phyloP scores from a whole-genome alignment of 2,329 filamentous ascomycete species.

The Thelonectria discophora region DNA sequence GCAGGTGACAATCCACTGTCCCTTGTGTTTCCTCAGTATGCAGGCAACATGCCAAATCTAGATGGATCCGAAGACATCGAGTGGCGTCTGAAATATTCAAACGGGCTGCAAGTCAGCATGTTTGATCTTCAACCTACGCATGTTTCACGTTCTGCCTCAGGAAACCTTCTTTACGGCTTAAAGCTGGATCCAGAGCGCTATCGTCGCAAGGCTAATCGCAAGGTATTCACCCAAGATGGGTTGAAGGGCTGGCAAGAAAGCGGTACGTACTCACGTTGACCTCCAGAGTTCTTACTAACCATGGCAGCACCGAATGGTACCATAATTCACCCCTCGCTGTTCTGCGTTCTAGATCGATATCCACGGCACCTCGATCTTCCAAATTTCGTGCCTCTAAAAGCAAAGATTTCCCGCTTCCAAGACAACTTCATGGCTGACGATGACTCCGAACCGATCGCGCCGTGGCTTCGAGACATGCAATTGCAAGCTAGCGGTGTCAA shows the following conservation, averaged over 20 bases:
- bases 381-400: conserved; percentile 30
- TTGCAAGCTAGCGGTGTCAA: conserved; percentile 39
- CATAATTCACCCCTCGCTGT: conserved; percentile 37
- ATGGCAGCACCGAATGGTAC: conserved; percentile 29
- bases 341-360: conserved; percentile 38
- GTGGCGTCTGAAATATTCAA: conserved; percentile 34
- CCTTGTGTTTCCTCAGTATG: conserved; percentile 37
- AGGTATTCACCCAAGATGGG: conserved; percentile 21
- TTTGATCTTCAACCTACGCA: conserved; percentile 39
- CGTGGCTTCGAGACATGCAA: conserved; percentile 38
- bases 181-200: conserved; percentile 35
- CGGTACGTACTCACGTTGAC: conserved; percentile 11
- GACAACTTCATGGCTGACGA: conserved; percentile 27
- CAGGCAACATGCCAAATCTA: conserved; percentile 32
- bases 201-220: conserved; percentile 27
- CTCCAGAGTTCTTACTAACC: not conserved
- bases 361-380: conserved; percentile 34
- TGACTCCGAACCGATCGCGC: conserved; percentile 15
- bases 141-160: conserved; percentile 9
- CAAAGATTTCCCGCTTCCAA: conserved; percentile 34
- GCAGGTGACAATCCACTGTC: conserved; percentile 23
- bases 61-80: conserved; percentile 40
- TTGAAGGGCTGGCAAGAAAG: conserved; percentile 33
- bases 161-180: conserved; percentile 24
- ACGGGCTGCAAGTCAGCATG: conserved; percentile 36